Base-by-base conservation (phyloP, 78 protist genomes). In the Dictyostelium purpureum region DNA sequence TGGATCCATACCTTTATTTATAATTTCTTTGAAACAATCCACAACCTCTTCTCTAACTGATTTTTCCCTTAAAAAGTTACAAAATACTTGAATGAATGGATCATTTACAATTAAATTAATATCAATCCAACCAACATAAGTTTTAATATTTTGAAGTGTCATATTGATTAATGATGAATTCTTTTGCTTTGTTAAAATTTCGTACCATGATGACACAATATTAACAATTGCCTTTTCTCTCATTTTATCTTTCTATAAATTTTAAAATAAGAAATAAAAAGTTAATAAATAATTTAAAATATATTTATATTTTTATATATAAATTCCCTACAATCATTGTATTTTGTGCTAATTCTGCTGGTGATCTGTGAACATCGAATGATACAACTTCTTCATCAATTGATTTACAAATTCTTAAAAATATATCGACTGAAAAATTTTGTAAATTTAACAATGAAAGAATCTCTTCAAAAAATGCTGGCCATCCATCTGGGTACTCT, bases 41-140 rank as follows among this genome's bases (percentile, higher is more conserved):
- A 77, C 43, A 2, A 51, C 77, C 38, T 90, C 82, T 45, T 90
- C 94, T 2, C 94, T 66, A 7, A 90, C 43, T 14, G 63, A 19
- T 26, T 52, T 73, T n/a, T 12, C 26, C 49, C 65, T 80, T 18
- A 90, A 51, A 59, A 79, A 70, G 33, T 73, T 63, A 52, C 76
- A 90, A 66, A 90, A 90, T 21, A 90, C 28, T 59, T 79, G 94
- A 0, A 90, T 73, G 56, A 90, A 90, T 38, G 49, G 54, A 75
- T 90, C 94, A 35, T 90, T 90, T 7, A 81, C 94, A 61, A 90
- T 90, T 18, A 90, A 65, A 54, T 69, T 47, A 51, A 90, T 90
- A 42, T 90, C 94, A 38, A 90, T 90, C 94, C 94, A 90, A n/a
- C 94, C 94, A 59, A 90, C 89, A 40, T 90, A 90, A 0, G 77